phyloP scores from a whole-genome alignment of 805 yeast species.

The Clavispora phyllophila region DNA sequence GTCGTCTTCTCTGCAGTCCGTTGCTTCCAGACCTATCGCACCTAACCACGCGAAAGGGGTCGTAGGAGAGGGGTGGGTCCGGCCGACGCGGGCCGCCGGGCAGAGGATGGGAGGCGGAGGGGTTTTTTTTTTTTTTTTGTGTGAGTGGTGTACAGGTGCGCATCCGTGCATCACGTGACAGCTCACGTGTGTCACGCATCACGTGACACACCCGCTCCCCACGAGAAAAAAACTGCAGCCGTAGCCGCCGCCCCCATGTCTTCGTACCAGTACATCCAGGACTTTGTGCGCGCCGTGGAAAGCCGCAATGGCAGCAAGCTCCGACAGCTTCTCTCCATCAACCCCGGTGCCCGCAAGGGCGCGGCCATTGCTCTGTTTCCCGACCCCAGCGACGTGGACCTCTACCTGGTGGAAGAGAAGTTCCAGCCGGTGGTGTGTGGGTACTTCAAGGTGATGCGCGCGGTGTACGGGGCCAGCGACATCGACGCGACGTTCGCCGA shows the following conservation, averaged over 20 bases:
- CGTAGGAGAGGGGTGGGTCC: too few relatives aligned
- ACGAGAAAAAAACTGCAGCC: background rate
- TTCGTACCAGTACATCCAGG: constrained; percentile 19
- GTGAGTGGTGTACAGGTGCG: too few relatives aligned
- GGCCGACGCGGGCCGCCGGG: too few relatives aligned
- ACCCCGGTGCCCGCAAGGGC: constrained; percentile 31
- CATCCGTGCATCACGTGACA: too few relatives aligned
- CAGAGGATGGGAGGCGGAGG: too few relatives aligned
- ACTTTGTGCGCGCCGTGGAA: constrained; percentile 16
- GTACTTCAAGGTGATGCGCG: constrained; percentile 32
- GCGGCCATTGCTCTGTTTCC: constrained; percentile 24
- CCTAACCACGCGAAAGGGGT: too few relatives aligned
- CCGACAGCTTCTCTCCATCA: constrained; percentile 26
- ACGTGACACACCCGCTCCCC: background rate
- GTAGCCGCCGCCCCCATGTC: constrained; percentile 4
- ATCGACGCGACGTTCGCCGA: constrained; percentile 27
- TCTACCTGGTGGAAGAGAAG: constrained; percentile 32
- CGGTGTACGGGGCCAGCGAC: constrained; percentile 28
- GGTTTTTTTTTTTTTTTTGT: too few relatives aligned
- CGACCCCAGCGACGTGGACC: constrained; percentile 38
- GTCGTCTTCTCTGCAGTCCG: too few relatives aligned
- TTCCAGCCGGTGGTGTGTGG: constrained; percentile 24
- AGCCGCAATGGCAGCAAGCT: constrained; percentile 16
- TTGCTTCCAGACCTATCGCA: too few relatives aligned
- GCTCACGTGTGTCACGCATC: background rate